Conservation (phyloP, 1,284 basidiomycete species). For the Moesziomyces globuligerus region DNA sequence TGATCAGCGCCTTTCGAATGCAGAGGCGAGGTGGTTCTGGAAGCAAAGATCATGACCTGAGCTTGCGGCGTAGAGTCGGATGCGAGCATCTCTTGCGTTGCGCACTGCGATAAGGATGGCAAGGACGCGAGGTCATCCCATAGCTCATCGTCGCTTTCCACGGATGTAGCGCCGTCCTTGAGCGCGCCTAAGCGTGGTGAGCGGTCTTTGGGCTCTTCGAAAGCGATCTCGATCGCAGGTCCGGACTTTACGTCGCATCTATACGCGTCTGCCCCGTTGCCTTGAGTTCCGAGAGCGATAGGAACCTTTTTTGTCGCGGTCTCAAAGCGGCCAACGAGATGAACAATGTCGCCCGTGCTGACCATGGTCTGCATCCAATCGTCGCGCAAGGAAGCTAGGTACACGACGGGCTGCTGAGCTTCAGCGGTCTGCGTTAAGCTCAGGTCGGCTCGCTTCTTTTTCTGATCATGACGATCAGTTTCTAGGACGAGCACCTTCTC, state of each 20-base stretch:
- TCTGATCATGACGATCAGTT: constrained; percentile 12
- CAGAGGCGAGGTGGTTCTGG: constrained; percentile 3
- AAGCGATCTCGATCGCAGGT: constrained; percentile 12
- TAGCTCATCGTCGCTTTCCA: constrained; percentile 34
- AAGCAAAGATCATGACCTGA: constrained; percentile 32
- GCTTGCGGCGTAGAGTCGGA: constrained; percentile 14
- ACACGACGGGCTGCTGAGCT: constrained; percentile 1
- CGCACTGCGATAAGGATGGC: constrained; percentile 34
- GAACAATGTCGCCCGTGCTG: constrained; percentile 39
- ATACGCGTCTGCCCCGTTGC: too few relatives aligned
- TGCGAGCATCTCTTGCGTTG: constrained; percentile 27
- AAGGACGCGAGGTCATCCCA: constrained; percentile 48
- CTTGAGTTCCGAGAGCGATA: neutral
- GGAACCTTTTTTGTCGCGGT: constrained; percentile 10
- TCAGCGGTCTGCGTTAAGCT: neutral
- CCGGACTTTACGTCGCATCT: neutral
- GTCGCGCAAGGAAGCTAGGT: constrained; percentile 53
- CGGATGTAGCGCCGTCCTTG: constrained; percentile 4
- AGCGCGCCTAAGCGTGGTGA: neutral
- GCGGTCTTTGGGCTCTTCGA: constrained; percentile 2
- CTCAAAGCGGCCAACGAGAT: constrained; percentile 53
- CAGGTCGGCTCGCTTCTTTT: constrained; percentile 8
- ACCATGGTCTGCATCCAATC: constrained; percentile 55
- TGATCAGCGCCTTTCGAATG: constrained; percentile 6
- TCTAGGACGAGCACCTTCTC: constrained; percentile 38